Base-by-base conservation (phyloP, 352 stramenopile genomes). In the Phytophthora podocarpi region DNA sequence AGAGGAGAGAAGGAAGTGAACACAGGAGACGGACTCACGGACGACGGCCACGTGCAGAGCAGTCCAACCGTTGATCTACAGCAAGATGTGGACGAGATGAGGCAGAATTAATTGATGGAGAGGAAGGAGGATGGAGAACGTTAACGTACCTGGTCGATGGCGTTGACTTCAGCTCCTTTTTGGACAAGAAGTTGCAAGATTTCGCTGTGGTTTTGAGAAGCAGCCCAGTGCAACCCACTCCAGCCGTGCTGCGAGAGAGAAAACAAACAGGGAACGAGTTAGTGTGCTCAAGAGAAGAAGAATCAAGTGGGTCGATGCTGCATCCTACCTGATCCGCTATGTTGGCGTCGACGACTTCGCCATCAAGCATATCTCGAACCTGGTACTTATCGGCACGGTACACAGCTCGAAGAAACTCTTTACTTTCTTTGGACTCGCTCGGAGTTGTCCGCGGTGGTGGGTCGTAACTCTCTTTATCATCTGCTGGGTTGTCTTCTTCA, bases 141-240 rank as follows among this genome's bases (percentile, higher is more conserved):
- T n/a, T n/a, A 9, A 34, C 52, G 24, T 37, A 86, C 72, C 43
- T 90, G 82, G 40, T 91, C 85, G 7, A 89, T 80, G 5, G 72
- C 77, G 62, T 91, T 78, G 8, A 88, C 61, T 35, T 71, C 34
- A 2, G 71, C 62, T 9, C 72, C 74, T 41, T 67, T 61, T 37
- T 76, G 57, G 7, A 93, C 47, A 30, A 93, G 57, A 12, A 76
- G 26, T 20, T 69, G 52, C 2, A 93, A 59, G 8, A 91, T 70
- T 16, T 87, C 75, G 5, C 20, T 41, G 48, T 91, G 82, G 10
- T 71, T 72, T 55, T 91, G 82, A 7, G 85, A 90, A 6, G 82
- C 80, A 15, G 85, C 82, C 85, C 82, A 93, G 54, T 93, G 85
- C 47, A 93, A 53, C 2, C 74, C 85, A 52, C 76, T 91, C 85